Conservation (phyloP, 495 filamentous ascomycete genomes). For the Penicillium cataractarum region DNA sequence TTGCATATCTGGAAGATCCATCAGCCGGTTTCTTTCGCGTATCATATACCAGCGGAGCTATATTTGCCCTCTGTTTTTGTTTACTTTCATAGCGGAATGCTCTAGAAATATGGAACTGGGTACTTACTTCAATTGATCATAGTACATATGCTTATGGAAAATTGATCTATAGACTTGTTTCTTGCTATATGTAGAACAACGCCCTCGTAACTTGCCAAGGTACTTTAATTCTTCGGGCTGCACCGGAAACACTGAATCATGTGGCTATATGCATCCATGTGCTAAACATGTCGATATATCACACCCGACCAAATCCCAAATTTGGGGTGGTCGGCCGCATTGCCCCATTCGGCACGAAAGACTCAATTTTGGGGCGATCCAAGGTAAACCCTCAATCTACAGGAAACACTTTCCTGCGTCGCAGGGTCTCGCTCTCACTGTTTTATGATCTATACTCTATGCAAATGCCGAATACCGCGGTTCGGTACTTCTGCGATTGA, state of each 20-base stretch:
- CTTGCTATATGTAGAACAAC: neutral
- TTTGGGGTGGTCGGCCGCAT: neutral
- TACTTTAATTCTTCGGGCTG: neutral
- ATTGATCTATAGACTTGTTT: neutral
- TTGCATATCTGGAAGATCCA: slow-evolving; percentile 23
- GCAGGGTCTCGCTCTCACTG: neutral
- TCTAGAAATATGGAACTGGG: slow-evolving; percentile 2
- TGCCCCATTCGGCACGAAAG: slow-evolving; percentile 3
- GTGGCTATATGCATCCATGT: neutral
- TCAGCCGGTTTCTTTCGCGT: slow-evolving; percentile 3
- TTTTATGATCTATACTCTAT: slow-evolving; percentile 7
- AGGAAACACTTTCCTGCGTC: neutral
- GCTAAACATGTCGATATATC: neutral
- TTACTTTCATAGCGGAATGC: neutral
- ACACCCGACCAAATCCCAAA: neutral
- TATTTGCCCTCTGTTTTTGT: slow-evolving; percentile 4
- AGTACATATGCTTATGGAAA: neutral
- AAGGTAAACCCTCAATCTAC: neutral
- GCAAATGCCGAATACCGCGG: slow-evolving; percentile 1
- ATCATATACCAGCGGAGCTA: slow-evolving; percentile 27
- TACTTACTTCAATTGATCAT: neutral
- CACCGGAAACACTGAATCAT: neutral
- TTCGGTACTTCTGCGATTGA: neutral
- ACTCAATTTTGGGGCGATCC: slow-evolving; percentile 4
- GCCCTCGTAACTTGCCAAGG: neutral